Evolutionary conservation across 148 eudicot species (phyloP), one percentile per base, ranked within the genome.

Genomic region (Agrostemma githago): DNA sequence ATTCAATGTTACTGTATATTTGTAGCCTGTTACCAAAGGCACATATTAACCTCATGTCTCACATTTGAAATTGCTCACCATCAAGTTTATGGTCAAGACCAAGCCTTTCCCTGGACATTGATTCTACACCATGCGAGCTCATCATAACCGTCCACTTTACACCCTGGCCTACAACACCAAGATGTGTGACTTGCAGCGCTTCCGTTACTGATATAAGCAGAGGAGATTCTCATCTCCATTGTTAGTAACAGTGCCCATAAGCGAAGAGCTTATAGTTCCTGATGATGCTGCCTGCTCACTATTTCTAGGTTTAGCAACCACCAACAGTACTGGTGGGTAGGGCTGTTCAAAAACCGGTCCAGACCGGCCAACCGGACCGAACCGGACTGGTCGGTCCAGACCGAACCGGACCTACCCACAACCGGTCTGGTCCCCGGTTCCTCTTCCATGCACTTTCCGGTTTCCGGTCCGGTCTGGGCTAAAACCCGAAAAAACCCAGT

Each of bases 91-190:
- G 78, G 46, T 83, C 89, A 16, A 78, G n/a, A 48, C 85, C 83
- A 46, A 89, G 90, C 77, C 80, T 89, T 60, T 91, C 92, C 9
- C 79, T 63, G 15, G 90, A 76, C 71, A 74, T 79, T 59, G 90
- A 77, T n/a, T 87, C 89, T 16, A 76, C 62, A 71, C 72, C 51
- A 20, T 37, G 65, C 2, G 91, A 76, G 83, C 72, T 86, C 86
- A 88, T 86, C 86, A 88, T 82, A 14, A 57, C 53, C 57, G 90
- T 89, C 64, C 93, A 86, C 86, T 92, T 92, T 7, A 92, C 89
- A 58, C 96, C 98, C 80, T 96, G 83, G 61, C 97, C 97, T 39
- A 95, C 97, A 12, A 90, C 92, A 12, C 97, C 96, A 65, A 95
- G 87, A 84, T 95, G 84, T 15, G 90, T 94, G 62, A 92, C 88